Evolutionary conservation across 2,329 filamentous ascomycete species (phyloP).

Genomic region (Bertia moriformis): DNA sequence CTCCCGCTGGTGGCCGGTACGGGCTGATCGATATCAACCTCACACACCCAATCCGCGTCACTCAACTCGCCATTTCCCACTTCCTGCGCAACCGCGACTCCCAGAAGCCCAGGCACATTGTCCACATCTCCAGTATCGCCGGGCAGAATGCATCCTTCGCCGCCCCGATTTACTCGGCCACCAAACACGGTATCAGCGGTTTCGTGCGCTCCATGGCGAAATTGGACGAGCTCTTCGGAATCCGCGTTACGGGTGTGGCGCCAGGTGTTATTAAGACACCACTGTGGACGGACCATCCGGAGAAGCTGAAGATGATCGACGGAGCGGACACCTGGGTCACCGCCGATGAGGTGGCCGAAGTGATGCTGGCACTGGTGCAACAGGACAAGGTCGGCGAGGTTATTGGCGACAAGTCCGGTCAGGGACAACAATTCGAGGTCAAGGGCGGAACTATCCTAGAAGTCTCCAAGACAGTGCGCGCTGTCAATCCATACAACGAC

Average conservation of each 20-base stretch:
- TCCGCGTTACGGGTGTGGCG: constrained; percentile 2
- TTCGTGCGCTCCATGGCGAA: constrained; percentile 9
- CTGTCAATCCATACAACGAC: neutral
- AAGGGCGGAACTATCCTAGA: neutral
- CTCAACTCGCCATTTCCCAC: constrained; percentile 30
- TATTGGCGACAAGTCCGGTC: neutral
- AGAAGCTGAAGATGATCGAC: constrained; percentile 4
- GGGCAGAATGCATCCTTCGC: constrained; percentile 20
- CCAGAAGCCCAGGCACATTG: constrained; percentile 19
- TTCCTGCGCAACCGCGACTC: constrained; percentile 12
- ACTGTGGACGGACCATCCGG: constrained; percentile 2
- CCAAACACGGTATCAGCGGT: constrained; percentile 30
- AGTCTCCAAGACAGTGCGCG: neutral
- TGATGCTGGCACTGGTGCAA: constrained; percentile 3
- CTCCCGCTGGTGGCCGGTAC: neutral
- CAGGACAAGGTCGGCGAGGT: neutral
- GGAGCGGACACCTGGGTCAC: constrained; percentile 2
- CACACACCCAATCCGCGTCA: constrained; percentile 32
- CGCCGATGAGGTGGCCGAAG: constrained; percentile 4
- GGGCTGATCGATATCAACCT: constrained; percentile 29
- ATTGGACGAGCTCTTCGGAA: constrained; percentile 1
- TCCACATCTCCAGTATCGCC: constrained; percentile 31
- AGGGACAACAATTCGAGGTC: neutral
- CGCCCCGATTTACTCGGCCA: constrained; percentile 28
- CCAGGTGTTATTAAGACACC: constrained; percentile 4